Conservation (phyloP, 768 basidiomycete species). For the Phanerochaete carnosa region DNA sequence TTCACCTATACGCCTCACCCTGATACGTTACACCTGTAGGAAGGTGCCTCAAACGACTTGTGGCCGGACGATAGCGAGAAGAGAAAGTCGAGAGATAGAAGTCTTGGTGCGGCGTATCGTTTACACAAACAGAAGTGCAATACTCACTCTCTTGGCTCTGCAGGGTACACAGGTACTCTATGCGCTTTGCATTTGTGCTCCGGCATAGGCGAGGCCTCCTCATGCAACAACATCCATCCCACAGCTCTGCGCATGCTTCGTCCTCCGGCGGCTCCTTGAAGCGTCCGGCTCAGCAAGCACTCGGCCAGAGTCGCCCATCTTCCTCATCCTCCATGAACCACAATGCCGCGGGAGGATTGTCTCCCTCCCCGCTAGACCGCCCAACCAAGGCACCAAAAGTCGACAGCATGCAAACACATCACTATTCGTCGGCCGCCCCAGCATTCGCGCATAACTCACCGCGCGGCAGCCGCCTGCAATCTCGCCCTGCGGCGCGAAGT, state of each 20-base stretch:
- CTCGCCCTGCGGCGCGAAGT: neutral
- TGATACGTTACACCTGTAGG: neutral
- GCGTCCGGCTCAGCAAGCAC: slow-evolving; percentile 31
- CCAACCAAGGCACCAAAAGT: slow-evolving; percentile 6
- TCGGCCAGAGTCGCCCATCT: neutral
- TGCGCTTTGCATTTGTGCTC: slow-evolving; percentile 48
- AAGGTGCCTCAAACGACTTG: neutral
- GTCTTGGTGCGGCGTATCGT: neutral
- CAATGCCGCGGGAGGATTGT: neutral
- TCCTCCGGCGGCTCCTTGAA: slow-evolving; percentile 32
- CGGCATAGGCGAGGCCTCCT: slow-evolving; percentile 51
- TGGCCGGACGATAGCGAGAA: neutral
- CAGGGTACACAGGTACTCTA: slow-evolving; percentile 25
- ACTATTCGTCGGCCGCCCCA: neutral
- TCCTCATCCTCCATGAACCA: neutral
- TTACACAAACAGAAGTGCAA: neutral
- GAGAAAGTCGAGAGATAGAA: neutral
- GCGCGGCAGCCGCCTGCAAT: neutral
- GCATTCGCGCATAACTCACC: neutral
- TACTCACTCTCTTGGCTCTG: neutral
- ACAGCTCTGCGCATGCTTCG: slow-evolving; percentile 18
- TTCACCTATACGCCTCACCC: neutral
- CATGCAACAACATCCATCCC: slow-evolving; percentile 52
- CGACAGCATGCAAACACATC: neutral
- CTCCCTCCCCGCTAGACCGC: neutral